These are phyloP conservation scores for Cajanus cajan DNA, from an alignment of 306 rosid genomes.

Conservation along the genomic window DNA sequence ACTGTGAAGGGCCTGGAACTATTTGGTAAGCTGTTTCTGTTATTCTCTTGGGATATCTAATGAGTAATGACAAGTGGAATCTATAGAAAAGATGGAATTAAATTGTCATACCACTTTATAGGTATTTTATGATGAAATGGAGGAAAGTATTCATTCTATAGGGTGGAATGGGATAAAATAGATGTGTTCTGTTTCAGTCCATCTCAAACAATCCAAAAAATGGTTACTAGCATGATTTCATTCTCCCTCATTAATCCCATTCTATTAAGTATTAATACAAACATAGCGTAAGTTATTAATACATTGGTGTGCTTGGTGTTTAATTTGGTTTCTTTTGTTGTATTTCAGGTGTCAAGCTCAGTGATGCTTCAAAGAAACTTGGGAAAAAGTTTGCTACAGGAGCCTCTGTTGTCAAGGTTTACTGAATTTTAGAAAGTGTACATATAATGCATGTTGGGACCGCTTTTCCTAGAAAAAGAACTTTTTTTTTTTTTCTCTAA, in stretches of 20 bases:
- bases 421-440: neutral
- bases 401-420: constrained; percentile 98
- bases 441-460: neutral
- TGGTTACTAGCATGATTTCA: neutral
- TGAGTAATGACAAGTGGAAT: neutral
- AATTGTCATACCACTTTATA: neutral
- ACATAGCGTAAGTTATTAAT: neutral
- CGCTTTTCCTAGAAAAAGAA: neutral
- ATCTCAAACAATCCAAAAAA: neutral
- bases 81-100: neutral
- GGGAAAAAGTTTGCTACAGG: constrained; percentile 99
- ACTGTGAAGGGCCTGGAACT: constrained; percentile 95
- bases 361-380: constrained; percentile 98
- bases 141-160: neutral
- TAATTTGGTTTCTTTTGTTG: constrained; percentile 19
- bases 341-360: constrained; percentile 81
- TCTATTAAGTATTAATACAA: neutral
- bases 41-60: constrained; percentile 15
- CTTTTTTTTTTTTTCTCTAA: neutral
- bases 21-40: constrained; percentile 66
- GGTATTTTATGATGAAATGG: neutral
- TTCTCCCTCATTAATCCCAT: neutral
- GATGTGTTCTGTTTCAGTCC: neutral
- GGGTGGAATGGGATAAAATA: neutral
- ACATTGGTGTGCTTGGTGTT: neutral